Conservation (phyloP, 2,329 filamentous ascomycete species). For the Intubia oerlemansii region DNA sequence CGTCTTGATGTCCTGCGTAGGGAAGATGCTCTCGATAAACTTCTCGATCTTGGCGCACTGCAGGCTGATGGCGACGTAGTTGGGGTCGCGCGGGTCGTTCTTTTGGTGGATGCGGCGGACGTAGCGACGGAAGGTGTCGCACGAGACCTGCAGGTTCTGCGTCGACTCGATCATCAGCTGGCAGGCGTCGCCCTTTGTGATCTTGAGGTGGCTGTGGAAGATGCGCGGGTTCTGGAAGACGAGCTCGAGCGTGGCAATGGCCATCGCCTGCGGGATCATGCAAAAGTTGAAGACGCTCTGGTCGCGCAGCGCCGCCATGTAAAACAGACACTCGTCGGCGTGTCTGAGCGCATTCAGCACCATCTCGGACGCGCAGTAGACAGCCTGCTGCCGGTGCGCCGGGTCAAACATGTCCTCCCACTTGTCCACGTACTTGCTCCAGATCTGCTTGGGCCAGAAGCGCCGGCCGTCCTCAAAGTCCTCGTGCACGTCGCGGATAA, state of each 20-base stretch:
- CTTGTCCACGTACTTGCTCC: conserved; percentile 80
- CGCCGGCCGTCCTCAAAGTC: conserved; percentile 71
- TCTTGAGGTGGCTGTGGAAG: conserved; percentile 80
- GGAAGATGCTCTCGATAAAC: conserved; percentile 89
- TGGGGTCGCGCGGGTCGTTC: conserved; percentile 84
- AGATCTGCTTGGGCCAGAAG: conserved; percentile 93
- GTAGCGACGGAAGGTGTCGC: conserved; percentile 63
- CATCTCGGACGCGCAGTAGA: conserved; percentile 86
- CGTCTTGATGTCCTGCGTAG: conserved; percentile 52
- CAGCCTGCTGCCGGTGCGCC: conserved; percentile 40
- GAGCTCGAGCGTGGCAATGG: conserved; percentile 79
- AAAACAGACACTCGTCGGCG: conserved; percentile 87
- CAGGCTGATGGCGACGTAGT: conserved; percentile 78
- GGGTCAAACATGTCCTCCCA: conserved; percentile 79
- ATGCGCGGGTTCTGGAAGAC: conserved; percentile 82
- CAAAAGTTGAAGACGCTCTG: conserved; percentile 99
- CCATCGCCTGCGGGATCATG: conserved; percentile 92
- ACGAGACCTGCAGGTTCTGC: conserved; percentile 67
- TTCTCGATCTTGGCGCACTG: conserved; percentile 86
- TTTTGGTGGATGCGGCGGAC: conserved; percentile 70
- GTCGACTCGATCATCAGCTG: conserved; percentile 81
- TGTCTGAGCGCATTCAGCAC: conserved; percentile 73
- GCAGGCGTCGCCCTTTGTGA: conserved; percentile 87
- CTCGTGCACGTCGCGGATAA: conserved; percentile 87
- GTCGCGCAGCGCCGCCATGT: conserved; percentile 83